Conservation (phyloP, 495 filamentous ascomycete species). For the Talaromyces trachyspermus region DNA sequence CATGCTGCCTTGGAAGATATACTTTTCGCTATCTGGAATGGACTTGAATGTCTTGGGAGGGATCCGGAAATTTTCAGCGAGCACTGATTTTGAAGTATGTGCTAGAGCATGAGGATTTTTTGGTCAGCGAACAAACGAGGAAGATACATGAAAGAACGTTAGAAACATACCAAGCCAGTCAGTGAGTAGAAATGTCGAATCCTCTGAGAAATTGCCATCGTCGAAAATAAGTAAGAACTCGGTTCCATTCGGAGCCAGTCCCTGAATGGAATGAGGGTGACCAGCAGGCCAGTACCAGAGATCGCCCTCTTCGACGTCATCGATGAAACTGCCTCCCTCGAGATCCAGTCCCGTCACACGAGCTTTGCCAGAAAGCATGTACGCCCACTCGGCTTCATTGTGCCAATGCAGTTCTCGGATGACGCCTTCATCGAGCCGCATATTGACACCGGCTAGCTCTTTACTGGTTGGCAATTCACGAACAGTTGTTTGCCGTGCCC, state of each 20-base stretch:
- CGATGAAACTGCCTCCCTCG: constrained; percentile 61
- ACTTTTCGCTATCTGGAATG: constrained; percentile 53
- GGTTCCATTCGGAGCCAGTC: constrained; percentile 55
- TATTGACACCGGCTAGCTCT: constrained; percentile 59
- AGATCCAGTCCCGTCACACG: constrained; percentile 59
- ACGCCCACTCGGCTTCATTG: constrained; percentile 64
- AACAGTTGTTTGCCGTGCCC: constrained; percentile 60
- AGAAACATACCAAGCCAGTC: constrained; percentile 59
- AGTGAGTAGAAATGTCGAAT: constrained; percentile 60
- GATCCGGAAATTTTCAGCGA: constrained; percentile 59
- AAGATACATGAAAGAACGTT: no score
- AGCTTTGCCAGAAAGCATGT: constrained; percentile 52
- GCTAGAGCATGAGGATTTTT: no score
- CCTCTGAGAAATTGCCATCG: constrained; percentile 60
- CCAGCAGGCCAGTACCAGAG: constrained; percentile 72
- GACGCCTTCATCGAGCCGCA: constrained; percentile 59
- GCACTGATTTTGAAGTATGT: constrained; percentile 55
- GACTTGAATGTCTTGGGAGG: constrained; percentile 50
- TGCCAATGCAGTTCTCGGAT: constrained; percentile 72
- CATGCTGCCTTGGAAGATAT: constrained; percentile 59
- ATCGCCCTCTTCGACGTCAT: constrained; percentile 62
- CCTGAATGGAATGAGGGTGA: constrained; percentile 63
- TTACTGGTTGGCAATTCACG: constrained; percentile 51
- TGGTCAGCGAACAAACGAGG: neutral
- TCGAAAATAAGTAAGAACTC: constrained; percentile 69